Conservation (phyloP, 805 yeast genomes). For the Suhomyces faveliae region DNA sequence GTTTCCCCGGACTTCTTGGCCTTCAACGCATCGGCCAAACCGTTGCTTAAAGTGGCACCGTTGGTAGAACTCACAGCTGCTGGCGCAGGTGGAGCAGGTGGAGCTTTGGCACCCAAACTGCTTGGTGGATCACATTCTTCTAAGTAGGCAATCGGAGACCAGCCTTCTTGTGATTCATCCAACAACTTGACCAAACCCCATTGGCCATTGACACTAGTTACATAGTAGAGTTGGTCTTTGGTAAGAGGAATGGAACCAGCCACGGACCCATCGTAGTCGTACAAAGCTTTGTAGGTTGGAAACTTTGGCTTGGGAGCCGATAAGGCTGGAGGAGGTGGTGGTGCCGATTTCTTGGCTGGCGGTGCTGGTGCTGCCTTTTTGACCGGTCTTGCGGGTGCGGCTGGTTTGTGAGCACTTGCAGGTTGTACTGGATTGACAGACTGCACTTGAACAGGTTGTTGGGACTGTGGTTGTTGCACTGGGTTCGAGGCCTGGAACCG, state of each 20-base stretch:
- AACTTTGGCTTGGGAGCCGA: constrained; percentile 55
- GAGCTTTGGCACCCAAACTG: constrained; percentile 19
- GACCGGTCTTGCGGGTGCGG: constrained; percentile 25
- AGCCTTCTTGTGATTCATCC: constrained; percentile 81
- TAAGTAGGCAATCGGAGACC: constrained; percentile 97
- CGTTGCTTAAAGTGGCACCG: constrained; percentile 42
- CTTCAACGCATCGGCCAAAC: constrained; percentile 67
- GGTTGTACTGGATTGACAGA: no score
- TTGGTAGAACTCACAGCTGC: constrained; percentile 17
- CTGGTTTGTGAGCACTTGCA: constrained; percentile 13
- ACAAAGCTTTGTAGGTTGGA: constrained; percentile 82
- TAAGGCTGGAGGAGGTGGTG: constrained; percentile 57
- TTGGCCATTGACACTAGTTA: constrained; percentile 76
- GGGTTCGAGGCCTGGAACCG: background rate
- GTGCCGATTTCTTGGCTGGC: constrained; percentile 46
- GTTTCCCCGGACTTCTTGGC: constrained; percentile 62
- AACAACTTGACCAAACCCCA: constrained; percentile 89
- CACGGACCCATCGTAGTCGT: constrained; percentile 86
- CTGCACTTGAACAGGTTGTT: no score
- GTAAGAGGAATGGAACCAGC: constrained; percentile 74
- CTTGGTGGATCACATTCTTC: constrained; percentile 55
- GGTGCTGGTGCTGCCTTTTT: constrained; percentile 58
- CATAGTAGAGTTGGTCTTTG: constrained; percentile 72
- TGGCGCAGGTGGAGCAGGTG: constrained; percentile 41
- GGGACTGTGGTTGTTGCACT: constrained; percentile 13